Evolutionary conservation across 805 yeast genomes (phyloP).

Genomic region (Wickerhamomyces ciferrii): DNA sequence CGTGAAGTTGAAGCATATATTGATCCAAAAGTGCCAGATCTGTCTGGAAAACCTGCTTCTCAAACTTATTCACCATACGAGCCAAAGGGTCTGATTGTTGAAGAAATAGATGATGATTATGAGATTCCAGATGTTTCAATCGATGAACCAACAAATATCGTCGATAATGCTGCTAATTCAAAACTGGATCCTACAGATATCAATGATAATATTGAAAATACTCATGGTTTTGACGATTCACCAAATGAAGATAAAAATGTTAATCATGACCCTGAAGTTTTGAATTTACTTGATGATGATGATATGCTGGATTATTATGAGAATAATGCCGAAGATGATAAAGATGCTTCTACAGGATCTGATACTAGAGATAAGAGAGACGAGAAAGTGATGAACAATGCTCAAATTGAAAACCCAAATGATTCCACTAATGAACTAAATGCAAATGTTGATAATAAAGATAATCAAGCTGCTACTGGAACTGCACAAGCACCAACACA

Average conservation of each 20-base stretch:
- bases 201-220: neutral
- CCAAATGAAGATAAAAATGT: neutral
- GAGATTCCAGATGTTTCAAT: neutral
- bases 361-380: neutral
- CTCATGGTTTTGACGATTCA: neutral
- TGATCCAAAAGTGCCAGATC: neutral
- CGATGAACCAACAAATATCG: neutral
- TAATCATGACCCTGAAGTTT: neutral
- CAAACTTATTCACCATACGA: neutral
- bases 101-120: neutral
- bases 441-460: too few species aligned
- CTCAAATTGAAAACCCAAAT: neutral
- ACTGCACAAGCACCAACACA: too few species aligned
- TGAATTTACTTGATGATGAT: neutral
- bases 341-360: neutral
- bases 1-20: neutral
- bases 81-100: neutral
- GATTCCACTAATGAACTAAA: too few species aligned
- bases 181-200: neutral
- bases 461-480: too few species aligned
- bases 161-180: neutral
- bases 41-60: neutral
- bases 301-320: neutral
- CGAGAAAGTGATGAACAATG: neutral
- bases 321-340: neutral